Evolutionary conservation across 2,329 filamentous ascomycete species (phyloP).

Genomic region (Epichloe baconii): DNA sequence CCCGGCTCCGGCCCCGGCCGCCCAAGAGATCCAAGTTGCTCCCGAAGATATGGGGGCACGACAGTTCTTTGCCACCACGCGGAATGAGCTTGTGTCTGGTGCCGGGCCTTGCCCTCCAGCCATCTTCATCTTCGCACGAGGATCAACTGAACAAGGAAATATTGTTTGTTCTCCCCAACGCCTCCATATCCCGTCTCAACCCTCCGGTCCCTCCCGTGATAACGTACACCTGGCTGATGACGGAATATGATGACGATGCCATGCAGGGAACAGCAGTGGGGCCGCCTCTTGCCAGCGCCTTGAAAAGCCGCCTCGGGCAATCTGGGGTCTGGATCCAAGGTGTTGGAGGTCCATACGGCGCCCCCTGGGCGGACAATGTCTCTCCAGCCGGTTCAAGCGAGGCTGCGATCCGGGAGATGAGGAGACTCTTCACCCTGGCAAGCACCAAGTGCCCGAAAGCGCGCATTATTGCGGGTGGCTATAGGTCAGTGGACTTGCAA

Average conservation of each 20-base stretch:
- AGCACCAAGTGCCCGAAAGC: conserved; percentile 29
- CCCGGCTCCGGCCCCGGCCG: background rate
- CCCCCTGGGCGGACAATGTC: conserved; percentile 22
- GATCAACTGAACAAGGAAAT: conserved; percentile 25
- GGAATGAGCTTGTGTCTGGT: conserved; percentile 18
- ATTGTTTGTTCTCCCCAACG: conserved; percentile 19
- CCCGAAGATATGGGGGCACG: background rate
- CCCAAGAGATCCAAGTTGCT: background rate
- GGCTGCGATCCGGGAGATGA: conserved; percentile 27
- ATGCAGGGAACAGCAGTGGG: conserved; percentile 9
- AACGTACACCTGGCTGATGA: too few species aligned
- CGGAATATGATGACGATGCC: too few species aligned
- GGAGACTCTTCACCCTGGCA: conserved; percentile 25
- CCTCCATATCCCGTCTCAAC: background rate
- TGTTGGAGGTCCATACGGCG: conserved; percentile 27
- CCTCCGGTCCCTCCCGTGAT: too few species aligned
- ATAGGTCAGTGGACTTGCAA: conserved; percentile 11
- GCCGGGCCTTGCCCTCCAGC: conserved; percentile 19
- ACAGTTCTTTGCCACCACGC: conserved; percentile 2
- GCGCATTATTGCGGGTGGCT: conserved; percentile 28
- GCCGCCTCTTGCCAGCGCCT: conserved; percentile 15
- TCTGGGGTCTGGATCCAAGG: conserved; percentile 28
- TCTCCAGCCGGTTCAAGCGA: conserved; percentile 23
- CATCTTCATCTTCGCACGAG: conserved; percentile 28
- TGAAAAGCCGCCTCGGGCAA: conserved; percentile 15